Evolutionary conservation across 1,284 basidiomycete species (phyloP), one percentile per base, ranked within the genome.

Genomic region (Erythrobasidium hasegawianum): DNA sequence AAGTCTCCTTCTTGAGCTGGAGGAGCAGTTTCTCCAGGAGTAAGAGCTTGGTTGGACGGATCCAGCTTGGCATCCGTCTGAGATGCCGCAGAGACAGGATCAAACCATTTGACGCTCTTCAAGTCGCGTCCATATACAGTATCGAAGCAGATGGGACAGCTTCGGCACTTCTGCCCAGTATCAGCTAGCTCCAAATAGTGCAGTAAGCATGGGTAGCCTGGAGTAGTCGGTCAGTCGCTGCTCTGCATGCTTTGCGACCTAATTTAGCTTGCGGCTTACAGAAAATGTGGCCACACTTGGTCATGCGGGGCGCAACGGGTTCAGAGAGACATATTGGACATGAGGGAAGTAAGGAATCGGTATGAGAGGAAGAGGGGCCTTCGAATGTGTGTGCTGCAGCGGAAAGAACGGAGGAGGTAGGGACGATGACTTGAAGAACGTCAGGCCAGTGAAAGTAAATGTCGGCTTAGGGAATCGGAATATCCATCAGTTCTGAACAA

Each of bases 141-240:
- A 79, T 98, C 96, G 75, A 89, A 89, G 77, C 95, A 99, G 64
- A 99, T 93, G 0, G 95, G 96, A 77, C 96, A 98, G 66, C 87
- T 85, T 29, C 87, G 86, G 84, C 88, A 91, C 78, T 91, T 87
- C 59, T 91, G 86, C 8, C 89, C 89, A 20, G 86, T 85, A 8
- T 75, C 74, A 5, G 72, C 68, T 10, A 75, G 67, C 16, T 72
- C 87, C 73, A 97, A 83, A 76, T 94, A 96, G 77, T 96, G 95
- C 49, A 97, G 80, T 59, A 94, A 88, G 78, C 92, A 96, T 9
- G 90, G 87, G 76, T 87, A 92, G 77, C 91, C 68, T 69, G 59
- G 20, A 16, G 47, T 10, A 14, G 26, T 39, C 16, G 2, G 18
- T 20, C 57, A 10, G 40, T 43, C 56, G 14, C 16, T 2, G 20